Base-by-base conservation (phyloP, 2,329 filamentous ascomycete genomes). In the Diaporthe citriasiana region DNA sequence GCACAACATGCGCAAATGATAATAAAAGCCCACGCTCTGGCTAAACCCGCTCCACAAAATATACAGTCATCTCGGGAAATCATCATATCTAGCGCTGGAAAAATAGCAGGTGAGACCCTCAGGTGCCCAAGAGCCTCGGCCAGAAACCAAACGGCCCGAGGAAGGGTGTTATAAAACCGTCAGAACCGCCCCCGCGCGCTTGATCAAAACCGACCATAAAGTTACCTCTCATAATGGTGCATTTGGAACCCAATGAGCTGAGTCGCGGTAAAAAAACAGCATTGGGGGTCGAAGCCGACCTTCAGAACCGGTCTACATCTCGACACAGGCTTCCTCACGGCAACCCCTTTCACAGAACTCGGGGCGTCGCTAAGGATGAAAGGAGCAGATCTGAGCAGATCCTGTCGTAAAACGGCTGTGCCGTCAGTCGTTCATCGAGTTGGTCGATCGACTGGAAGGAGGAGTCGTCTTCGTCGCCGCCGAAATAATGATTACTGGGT, bases 401-500 rank as follows among this genome's bases (percentile, higher is more conserved):
- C 30, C 30, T 40, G 33, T 38, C 40, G 55, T 56, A 19, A 17
- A 25, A 53, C 30, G 35, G 51, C 33, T 35, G 56, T 35, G 47
- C 22, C 47, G 25, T 40, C 55, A 55, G 45, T 55, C 35, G 13
- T 15, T 38, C 4, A 27, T 40, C 42, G 45, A 55, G 57, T n/a
- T 27, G 45, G 53, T 42, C 17, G 30, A 55, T 57, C 47, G 17
- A 47, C 40, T 10, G 42, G 25, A 5, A n/a, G 19, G 17, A 40
- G 19, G 17, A 40, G 22, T 56, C 35, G 45, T 63, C 30, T 25
- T 55, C 25, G 47, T 17, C 30, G 30, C 60, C 63, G 53, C 38
- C 63, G 59, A 47, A 74, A 51, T 68, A 55, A 25, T 68, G 51
- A 68, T 72, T 72, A 70, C 45, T 40, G 42, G 57, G 70, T 40